Evolutionary conservation across 2,329 filamentous ascomycete genomes (phyloP), one percentile per base, ranked within the genome.

Genomic region (Exophiala sp.): DNA sequence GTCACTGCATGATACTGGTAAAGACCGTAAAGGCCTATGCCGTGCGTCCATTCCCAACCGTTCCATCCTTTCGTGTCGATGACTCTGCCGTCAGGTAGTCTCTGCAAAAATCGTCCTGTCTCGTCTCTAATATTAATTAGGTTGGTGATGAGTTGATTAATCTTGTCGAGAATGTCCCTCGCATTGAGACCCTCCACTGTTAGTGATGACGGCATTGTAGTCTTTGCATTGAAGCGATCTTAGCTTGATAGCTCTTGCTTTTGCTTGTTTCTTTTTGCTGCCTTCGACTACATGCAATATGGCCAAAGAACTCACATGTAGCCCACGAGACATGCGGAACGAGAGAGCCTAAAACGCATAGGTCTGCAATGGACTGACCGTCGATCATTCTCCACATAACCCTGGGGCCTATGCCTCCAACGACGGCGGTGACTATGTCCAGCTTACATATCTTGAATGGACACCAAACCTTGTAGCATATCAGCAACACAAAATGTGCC

Each of bases 61-160:
- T 87, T 80, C 88, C 88, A 92, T 53, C 87, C 87, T 71, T 92
- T 92, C 53, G 88, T 91, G 70, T 91, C 88, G 65, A 92, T 91
- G 46, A 91, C 76, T 34, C 86, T 81, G 53, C 88, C 88, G 63
- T 91, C 87, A 1, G 79, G 76, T 34, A 92, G 78, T 16, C 77
- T 83, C 55, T 91, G 74, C 20, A 91, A 76, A 68, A 90, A 91
- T 65, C 88, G 78, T 46, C 88, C 88, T 0, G 85, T 88, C 36
- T 78, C 79, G 72, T 92, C 88, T 65, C 83, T 82, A 71, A 91
- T 91, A 70, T 88, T 88, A 68, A 91, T 79, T 39, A 92, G 77
- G 65, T 88, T 88, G 66, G 86, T 72, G 63, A 89, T 90, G 54
- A 91, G 76, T 14, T 83, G 76, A 36, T 81, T 75, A 66, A 91